Evolutionary conservation across 371 early-diverging fungal genomes (phyloP).

Genomic region (Actinomucor elegans): DNA sequence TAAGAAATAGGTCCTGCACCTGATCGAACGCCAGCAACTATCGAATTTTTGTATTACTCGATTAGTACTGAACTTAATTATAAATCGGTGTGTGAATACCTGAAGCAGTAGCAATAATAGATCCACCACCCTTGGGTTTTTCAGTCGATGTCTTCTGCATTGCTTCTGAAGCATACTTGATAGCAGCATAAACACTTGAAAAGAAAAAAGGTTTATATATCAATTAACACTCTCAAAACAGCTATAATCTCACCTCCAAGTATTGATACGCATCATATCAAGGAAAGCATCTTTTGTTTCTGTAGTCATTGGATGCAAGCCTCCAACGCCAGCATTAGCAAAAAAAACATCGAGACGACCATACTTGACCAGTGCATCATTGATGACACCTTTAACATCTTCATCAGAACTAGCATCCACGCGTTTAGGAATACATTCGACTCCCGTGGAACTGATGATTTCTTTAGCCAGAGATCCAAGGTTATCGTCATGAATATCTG

Average conservation of each 20-base stretch:
- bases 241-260: constrained; percentile 30
- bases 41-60: too few species aligned
- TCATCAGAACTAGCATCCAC: constrained; percentile 46
- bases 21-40: constrained; percentile 48
- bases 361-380: constrained; percentile 36
- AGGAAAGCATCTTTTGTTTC: constrained; percentile 21
- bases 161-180: constrained; percentile 38
- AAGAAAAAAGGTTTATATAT: too few species aligned
- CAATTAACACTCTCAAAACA: too few species aligned
- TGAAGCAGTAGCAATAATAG: constrained; percentile 45
- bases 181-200: constrained; percentile 38
- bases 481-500: constrained; percentile 33
- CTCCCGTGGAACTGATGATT: constrained; percentile 32
- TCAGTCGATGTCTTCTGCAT: constrained; percentile 21
- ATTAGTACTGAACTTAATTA: too few species aligned
- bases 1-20: constrained; percentile 43
- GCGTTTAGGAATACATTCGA: constrained; percentile 33
- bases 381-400: constrained; percentile 34
- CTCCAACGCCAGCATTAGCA: constrained; percentile 49
- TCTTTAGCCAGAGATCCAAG: constrained; percentile 38
- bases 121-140: constrained; percentile 22
- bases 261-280: constrained; percentile 30
- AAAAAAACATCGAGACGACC: constrained; percentile 60
- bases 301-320: constrained; percentile 7
- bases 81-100: too few species aligned